phyloP scores from a whole-genome alignment of 208 protist genomes.

The Leishmania lainsoni region DNA sequence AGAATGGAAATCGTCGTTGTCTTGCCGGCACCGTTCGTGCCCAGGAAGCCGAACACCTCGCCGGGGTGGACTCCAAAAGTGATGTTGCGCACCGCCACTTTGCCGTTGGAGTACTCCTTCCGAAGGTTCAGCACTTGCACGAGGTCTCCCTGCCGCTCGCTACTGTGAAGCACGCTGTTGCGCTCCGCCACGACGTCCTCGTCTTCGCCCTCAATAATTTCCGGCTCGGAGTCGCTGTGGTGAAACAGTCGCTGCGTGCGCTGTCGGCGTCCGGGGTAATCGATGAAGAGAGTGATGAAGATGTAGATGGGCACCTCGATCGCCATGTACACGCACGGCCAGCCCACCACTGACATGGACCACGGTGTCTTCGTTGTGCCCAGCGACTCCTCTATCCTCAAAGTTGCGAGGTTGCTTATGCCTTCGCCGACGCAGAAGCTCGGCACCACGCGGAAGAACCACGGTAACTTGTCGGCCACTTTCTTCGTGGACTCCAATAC shows the following conservation, averaged over 20 bases:
- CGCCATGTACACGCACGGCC: slow-evolving; percentile 66
- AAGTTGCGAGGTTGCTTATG: slow-evolving; percentile 61
- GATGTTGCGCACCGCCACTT: slow-evolving; percentile 70
- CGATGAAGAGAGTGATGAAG: slow-evolving; percentile 64
- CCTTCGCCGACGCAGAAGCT: slow-evolving; percentile 79
- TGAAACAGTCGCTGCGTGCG: slow-evolving; percentile 25
- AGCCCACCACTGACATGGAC: slow-evolving; percentile 53
- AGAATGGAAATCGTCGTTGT: slow-evolving; percentile 86
- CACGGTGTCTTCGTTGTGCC: slow-evolving; percentile 36
- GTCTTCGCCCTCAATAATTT: slow-evolving; percentile 46
- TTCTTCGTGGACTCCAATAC: slow-evolving; percentile 45
- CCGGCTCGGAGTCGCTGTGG: slow-evolving; percentile 19
- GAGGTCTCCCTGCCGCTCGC: slow-evolving; percentile 37
- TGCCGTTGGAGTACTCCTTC: slow-evolving; percentile 69
- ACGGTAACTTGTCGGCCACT: slow-evolving; percentile 39
- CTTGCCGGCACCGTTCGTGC: slow-evolving; percentile 91
- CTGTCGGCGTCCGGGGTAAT: slow-evolving; percentile 58
- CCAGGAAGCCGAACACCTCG: slow-evolving; percentile 89
- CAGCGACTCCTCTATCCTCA: slow-evolving; percentile 33
- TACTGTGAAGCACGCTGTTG: slow-evolving; percentile 35
- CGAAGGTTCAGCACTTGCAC: slow-evolving; percentile 61
- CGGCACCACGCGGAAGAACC: slow-evolving; percentile 72
- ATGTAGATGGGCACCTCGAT: slow-evolving; percentile 55
- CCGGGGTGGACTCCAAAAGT: slow-evolving; percentile 69
- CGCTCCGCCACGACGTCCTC: slow-evolving; percentile 47